Evolutionary conservation across 2,329 filamentous ascomycete genomes (phyloP), one percentile per base, ranked within the genome.

Genomic region (Colletotrichum chlorophyti): DNA sequence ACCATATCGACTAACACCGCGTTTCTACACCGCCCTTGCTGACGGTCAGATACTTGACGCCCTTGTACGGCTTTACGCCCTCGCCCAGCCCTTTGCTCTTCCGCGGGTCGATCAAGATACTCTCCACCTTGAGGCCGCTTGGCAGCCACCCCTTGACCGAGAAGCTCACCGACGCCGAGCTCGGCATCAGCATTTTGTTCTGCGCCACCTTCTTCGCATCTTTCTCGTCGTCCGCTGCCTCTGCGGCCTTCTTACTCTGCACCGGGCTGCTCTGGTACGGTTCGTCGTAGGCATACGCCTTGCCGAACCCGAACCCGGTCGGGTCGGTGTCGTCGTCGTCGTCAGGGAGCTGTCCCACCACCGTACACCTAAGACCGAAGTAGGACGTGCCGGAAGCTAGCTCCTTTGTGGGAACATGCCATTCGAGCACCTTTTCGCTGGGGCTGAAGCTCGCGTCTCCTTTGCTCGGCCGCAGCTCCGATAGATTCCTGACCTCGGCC

Each of bases 1-100:
- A 21, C 26, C 29, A 17, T 5, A 27, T 42, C 27, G 27, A 31
- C 53, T 62, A 86, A 69, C 86, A 88, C 65, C 86, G 77, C 65
- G 87, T 80, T 72, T 89, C 86, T 37, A 89, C 78, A 19, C 86
- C 86, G 12, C 83, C 82, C 62, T 85, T 85, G 68, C 86, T 89
- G 45, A 89, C 79, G 14, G 93, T 97, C 66, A 99, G 72, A 74
- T 99, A 99, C 76, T 99, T 99, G 64, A 99, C 95, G 1, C 95
- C 95, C 76, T 98, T 99, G 75, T 97, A 98, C 21, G 95, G 95
- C 75, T 93, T 96, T 34, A 98, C 87, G 3, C 90, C 87, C 64
- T 96, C 92, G 0, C 92, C 92, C 41, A 99, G 68, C 0, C 95
- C 95, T 55, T 89, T 85, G 73, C 91, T 96, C 76, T 89, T 93